These are phyloP conservation scores for Boletus sensibilis DNA, from an alignment of 768 basidiomycete species.

Conservation along the genomic window DNA sequence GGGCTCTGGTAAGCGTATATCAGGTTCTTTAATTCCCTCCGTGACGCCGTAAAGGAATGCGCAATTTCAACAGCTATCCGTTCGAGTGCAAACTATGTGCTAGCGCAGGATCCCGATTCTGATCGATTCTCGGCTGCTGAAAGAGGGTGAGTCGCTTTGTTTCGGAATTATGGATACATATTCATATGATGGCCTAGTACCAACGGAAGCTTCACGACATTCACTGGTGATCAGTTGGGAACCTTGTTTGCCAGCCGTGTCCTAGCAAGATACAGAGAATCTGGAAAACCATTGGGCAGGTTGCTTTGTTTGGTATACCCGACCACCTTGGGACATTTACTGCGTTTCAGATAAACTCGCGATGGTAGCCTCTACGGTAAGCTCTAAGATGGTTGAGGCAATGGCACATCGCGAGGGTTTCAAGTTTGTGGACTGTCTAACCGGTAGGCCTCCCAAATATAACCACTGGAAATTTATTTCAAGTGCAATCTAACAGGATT, in stretches of 20 bases:
- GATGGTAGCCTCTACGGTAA: slow-evolving; percentile 88
- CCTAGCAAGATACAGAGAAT: slow-evolving; percentile 44
- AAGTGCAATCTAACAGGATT: slow-evolving; percentile 54
- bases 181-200: slow-evolving; percentile 8
- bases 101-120: slow-evolving; percentile 89
- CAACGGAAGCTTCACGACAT: slow-evolving; percentile 60
- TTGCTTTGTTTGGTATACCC: slow-evolving; percentile 27
- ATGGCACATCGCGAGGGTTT: slow-evolving; percentile 80
- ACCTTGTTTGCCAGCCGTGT: slow-evolving; percentile 49
- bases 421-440: slow-evolving; percentile 81
- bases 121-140: slow-evolving; percentile 83
- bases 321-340: slow-evolving; percentile 41
- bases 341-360: slow-evolving; percentile 55
- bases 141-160: slow-evolving; percentile 44
- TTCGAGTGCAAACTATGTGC: slow-evolving; percentile 56
- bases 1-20: slow-evolving; percentile 44
- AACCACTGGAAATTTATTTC: neutral
- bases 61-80: slow-evolving; percentile 63
- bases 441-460: slow-evolving; percentile 45
- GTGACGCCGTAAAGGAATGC: slow-evolving; percentile 51
- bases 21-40: neutral
- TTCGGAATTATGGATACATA: neutral
- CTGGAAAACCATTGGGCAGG: slow-evolving; percentile 45
- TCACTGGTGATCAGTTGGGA: slow-evolving; percentile 87
- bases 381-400: slow-evolving; percentile 83